Evolutionary conservation across 1,284 basidiomycete genomes (phyloP).

Genomic region (Fistulinella staudtii): DNA sequence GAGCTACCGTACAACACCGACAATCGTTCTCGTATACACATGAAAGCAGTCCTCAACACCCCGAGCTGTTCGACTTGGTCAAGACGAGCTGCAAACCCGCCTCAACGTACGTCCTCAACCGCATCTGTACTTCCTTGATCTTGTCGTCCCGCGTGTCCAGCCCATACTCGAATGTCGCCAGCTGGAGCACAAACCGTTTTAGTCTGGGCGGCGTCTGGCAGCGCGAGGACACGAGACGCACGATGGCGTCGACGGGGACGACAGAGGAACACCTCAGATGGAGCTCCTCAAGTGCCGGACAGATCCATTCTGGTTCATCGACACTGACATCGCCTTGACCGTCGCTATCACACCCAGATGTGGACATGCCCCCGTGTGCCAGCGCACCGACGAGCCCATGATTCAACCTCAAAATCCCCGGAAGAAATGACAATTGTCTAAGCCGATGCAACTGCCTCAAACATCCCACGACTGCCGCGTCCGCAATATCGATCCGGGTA

Average conservation of each 20-base stretch:
- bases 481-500: conserved; percentile 23
- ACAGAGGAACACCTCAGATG: conserved; percentile 26
- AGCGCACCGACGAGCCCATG: conserved; percentile 28
- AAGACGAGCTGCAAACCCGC: neutral
- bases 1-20: no score
- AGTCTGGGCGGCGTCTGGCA: conserved; percentile 11
- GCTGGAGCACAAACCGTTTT: conserved; percentile 22
- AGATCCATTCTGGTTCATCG: conserved; percentile 17
- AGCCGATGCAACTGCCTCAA: conserved; percentile 19
- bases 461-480: conserved; percentile 20
- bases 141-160: conserved; percentile 27
- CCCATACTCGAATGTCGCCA: conserved; percentile 31
- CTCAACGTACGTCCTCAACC: conserved; percentile 4
- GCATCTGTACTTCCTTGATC: conserved; percentile 13
- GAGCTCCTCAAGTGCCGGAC: conserved; percentile 26
- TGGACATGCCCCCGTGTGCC: conserved; percentile 1
- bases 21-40: no score
- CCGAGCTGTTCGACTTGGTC: neutral
- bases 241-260: conserved; percentile 23
- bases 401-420: conserved; percentile 28
- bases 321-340: no score
- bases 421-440: conserved; percentile 20
- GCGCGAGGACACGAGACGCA: conserved; percentile 26
- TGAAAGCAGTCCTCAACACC: no score
- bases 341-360: no score